Evolutionary conservation across 106 monocot genomes (phyloP), one percentile per base, ranked within the genome.

Genomic region (Gastrodia elata): DNA sequence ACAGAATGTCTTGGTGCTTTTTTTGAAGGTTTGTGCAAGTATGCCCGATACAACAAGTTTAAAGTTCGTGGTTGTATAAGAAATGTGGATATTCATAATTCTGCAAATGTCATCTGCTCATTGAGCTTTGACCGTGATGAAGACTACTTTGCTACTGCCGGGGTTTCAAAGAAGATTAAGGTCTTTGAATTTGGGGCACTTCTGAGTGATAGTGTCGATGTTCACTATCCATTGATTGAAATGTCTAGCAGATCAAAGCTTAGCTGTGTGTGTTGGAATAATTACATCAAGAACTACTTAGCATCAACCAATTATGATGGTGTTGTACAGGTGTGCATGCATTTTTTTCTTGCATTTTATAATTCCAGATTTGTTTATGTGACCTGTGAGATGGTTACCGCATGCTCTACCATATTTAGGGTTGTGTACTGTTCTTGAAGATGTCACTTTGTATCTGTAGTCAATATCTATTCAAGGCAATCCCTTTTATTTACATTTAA

Each of bases 81-180:
- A 68, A 93, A 88, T 80, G 76, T 75, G 24, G 93, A 97, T 76
- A 82, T 86, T 42, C 90, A 91, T 24, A 90, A 83, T 77, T 84
- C 87, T 79, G 80, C 88, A 75, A 97, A 97, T 83, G 93, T 97
- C 43, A 88, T 97, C 73, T 97, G 90, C 78, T 97, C 97, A 35
- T 84, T 97, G 71, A 88, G 90, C 78, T 97, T 97, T 84, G 93
- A 97, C 73, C 84, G 93, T 27, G 97, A 97, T 86, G 97, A 97
- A 76, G 93, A 97, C 27, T 97, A 93, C 69, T 86, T 97, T 82
- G 97, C 96, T 65, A 68, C 97, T 77, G 97, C 97, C 64, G 93
- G 93, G 8, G 80, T 93, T 65, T 90, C 97, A 80, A 97, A 82
- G 74, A 97, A 93, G 74, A 97, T 97, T 59, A 97, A 97, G 74